Evolutionary conservation across 2,329 filamentous ascomycete genomes (phyloP).

Genomic region (Hypoxylon sp.): DNA sequence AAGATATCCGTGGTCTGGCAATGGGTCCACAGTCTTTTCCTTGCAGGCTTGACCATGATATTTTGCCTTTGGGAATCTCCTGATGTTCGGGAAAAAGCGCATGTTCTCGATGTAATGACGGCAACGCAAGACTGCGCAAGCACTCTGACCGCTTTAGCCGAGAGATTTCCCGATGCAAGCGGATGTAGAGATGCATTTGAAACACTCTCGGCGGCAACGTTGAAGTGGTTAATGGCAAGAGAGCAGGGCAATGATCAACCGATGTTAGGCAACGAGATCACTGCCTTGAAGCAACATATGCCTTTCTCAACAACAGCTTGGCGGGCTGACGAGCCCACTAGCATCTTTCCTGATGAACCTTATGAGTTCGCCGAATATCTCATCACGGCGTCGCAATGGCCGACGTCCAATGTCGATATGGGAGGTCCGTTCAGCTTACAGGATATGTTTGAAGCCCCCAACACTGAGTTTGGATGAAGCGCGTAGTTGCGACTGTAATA

Average conservation of each 20-base stretch:
- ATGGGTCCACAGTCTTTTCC: conserved; percentile 54
- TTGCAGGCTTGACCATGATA: conserved; percentile 54
- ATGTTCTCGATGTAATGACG: conserved; percentile 44
- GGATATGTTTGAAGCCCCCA: conserved; percentile 26
- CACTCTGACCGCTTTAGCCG: conserved; percentile 54
- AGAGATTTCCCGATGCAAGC: conserved; percentile 53
- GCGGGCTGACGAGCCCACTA: conserved; percentile 35
- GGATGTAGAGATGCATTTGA: conserved; percentile 54
- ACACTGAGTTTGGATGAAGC: conserved; percentile 14
- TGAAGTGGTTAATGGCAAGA: conserved; percentile 48
- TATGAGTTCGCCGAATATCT: conserved; percentile 43
- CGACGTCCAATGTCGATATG: conserved; percentile 20
- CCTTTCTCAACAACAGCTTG: conserved; percentile 37
- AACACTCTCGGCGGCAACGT: conserved; percentile 50
- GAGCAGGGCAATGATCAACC: conserved; percentile 25
- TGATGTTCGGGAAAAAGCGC: conserved; percentile 50
- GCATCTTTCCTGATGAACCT: conserved; percentile 40
- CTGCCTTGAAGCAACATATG: conserved; percentile 35
- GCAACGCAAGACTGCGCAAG: conserved; percentile 53
- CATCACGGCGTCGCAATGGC: conserved; percentile 40
- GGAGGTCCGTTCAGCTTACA: conserved; percentile 24
- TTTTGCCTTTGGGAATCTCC: conserved; percentile 55
- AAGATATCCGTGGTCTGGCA: conserved; percentile 54
- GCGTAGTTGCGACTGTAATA: background rate
- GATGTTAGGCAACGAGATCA: conserved; percentile 35